Evolutionary conservation across 1,139 yeast genomes (phyloP).

Genomic region (Casaregolazyma lundiana): DNA sequence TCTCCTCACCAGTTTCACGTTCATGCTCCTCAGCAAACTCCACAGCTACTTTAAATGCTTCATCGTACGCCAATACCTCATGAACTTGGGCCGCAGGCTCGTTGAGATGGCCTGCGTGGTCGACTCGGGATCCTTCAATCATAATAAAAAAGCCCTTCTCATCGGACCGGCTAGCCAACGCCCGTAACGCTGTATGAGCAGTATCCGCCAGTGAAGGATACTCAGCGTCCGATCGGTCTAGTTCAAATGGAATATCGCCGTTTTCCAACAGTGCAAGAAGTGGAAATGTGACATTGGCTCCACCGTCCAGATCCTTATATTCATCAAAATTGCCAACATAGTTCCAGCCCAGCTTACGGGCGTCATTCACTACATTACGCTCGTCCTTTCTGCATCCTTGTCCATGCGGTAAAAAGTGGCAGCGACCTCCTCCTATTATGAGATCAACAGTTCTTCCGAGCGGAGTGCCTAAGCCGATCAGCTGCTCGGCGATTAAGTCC

Average conservation of each 20-base stretch:
- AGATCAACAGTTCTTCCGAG: constrained; percentile 75
- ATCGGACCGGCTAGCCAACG: constrained; percentile 59
- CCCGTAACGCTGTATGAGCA: constrained; percentile 61
- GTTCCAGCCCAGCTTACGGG: constrained; percentile 56
- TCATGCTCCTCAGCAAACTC: constrained; percentile 54
- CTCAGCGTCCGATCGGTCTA: constrained; percentile 56
- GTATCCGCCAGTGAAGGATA: constrained; percentile 76
- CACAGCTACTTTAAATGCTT: constrained; percentile 63
- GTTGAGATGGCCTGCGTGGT: constrained; percentile 86
- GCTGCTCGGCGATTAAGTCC: constrained; percentile 80
- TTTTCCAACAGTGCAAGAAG: constrained; percentile 66
- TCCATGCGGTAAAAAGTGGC: constrained; percentile 55
- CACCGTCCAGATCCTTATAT: constrained; percentile 53
- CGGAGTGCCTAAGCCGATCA: constrained; percentile 66
- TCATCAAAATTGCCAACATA: constrained; percentile 54
- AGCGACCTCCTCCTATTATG: constrained; percentile 85
- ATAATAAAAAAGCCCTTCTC: constrained; percentile 77
- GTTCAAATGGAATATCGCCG: constrained; percentile 71
- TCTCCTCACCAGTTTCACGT: constrained; percentile 48
- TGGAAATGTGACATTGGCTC: constrained; percentile 62
- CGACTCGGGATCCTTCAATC: constrained; percentile 85
- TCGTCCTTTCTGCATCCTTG: constrained; percentile 74
- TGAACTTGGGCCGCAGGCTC: constrained; percentile 86
- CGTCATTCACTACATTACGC: constrained; percentile 59
- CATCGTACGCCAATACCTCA: constrained; percentile 72